Conservation (phyloP, 495 filamentous ascomycete species). For the Aspergillus incahuasiensis region DNA sequence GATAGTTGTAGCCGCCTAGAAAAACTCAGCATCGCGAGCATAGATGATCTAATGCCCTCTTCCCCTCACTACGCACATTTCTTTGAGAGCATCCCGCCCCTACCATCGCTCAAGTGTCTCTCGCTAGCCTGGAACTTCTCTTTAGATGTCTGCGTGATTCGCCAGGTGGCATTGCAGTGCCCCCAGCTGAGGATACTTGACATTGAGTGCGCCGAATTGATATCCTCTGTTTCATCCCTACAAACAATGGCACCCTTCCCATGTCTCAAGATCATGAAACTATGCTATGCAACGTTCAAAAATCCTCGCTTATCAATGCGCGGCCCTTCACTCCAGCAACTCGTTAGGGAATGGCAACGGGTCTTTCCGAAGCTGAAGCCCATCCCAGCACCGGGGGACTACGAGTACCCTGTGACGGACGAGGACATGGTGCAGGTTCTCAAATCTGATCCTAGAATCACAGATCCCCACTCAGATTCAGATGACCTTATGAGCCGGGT, state of each 20-base stretch:
- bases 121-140: not conserved
- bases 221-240: not conserved
- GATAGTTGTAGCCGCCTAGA: not conserved
- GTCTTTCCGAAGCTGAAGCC: not conserved
- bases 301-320: not conserved
- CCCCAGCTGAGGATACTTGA: not conserved
- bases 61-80: not conserved
- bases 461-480: no score
- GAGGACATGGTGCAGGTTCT: no score
- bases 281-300: not conserved
- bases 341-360: not conserved
- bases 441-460: no score
- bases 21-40: not conserved
- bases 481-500: no score
- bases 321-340: not conserved
- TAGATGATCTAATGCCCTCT: not conserved
- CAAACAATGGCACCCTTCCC: not conserved
- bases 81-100: not conserved
- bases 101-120: not conserved
- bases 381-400: no score
- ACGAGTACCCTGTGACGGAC: no score
- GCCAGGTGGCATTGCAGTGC: not conserved
- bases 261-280: not conserved
- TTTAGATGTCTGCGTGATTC: not conserved
- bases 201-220: not conserved